Evolutionary conservation across 2,329 filamentous ascomycete genomes (phyloP), one percentile per base, ranked within the genome.

Genomic region (Cladosporium austrohemisphaericum): DNA sequence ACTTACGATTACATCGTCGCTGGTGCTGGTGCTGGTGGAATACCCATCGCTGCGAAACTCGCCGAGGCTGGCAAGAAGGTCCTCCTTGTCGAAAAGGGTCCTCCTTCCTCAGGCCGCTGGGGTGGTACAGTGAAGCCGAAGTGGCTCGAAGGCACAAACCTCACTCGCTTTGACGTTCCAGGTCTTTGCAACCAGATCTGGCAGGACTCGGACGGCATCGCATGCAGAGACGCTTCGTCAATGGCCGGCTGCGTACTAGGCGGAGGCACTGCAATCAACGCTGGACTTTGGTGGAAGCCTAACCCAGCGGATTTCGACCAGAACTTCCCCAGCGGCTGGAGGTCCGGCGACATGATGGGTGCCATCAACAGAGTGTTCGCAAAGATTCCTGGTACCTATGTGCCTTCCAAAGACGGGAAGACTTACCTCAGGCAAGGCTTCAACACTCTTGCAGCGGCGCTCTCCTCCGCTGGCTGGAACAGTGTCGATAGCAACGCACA

Each of bases 221-320:
- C 80, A 25, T 88, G 85, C 66, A 76, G 75, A 1, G 84, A 88
- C 62, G 81, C 79, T 11, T 83, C 84, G 53, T 80, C 84, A 57
- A 86, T 86, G 81, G 81, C 83, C 9, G 85, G 83, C 10, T 88
- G 85, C 54, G 74, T 88, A 26, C 75, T 88, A 2, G 85, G 85
- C 38, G 85, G 84, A 48, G 80, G 81, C 5, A 78, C 80, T 9
- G 78, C 81, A 19, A 74, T 86, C 60, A 88, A 87, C 56, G 79
- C 84, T 45, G 83, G 81, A 33, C 72, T 87, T 19, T 86, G 81
- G 78, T 85, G 81, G 76, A 81, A 79, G 63, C 76, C 85, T 0
- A 79, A 83, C 52, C 73, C 77, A 3, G 64, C 70, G 3, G 86
- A 89, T 61, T 89, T 85, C 72, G 82, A 89, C 62, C 75, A 78